These are phyloP conservation scores for Paecilomyces sp. DNA, from an alignment of 2,329 filamentous ascomycete genomes.

Conservation along the genomic window DNA sequence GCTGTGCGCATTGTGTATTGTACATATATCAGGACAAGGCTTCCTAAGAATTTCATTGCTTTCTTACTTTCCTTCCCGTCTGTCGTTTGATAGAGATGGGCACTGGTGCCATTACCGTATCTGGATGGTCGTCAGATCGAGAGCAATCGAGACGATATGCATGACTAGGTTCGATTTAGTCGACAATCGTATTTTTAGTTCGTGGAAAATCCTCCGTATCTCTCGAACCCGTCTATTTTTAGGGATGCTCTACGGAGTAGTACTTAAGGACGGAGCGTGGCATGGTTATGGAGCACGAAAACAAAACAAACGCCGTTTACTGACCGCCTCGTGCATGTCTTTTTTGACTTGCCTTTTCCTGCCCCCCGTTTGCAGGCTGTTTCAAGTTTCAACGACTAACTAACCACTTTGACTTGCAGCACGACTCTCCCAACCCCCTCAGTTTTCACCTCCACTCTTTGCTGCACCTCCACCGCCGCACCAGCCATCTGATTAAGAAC, in stretches of 20 bases:
- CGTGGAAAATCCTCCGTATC: background rate
- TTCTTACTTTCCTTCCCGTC: conserved; percentile 16
- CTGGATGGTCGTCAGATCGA: background rate
- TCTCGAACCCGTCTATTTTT: background rate
- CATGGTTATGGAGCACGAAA: background rate
- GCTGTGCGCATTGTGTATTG: conserved; percentile 23
- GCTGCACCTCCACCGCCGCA: conserved; percentile 19
- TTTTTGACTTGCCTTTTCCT: background rate
- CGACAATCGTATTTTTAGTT: too few relatives aligned
- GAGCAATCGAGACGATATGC: background rate
- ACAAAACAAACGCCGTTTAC: background rate
- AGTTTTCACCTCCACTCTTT: conserved; percentile 30
- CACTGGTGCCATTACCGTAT: background rate
- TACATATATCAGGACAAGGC: conserved; percentile 8
- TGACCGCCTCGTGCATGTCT: background rate
- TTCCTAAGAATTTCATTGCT: conserved; percentile 15
- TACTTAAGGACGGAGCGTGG: background rate
- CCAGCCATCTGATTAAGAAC: conserved; percentile 21
- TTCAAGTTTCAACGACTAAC: background rate
- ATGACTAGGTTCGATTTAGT: background rate
- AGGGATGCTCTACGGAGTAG: background rate
- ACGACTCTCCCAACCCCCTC: conserved; percentile 39
- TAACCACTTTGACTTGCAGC: conserved; percentile 24
- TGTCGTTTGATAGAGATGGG: background rate
- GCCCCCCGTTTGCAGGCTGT: background rate